phyloP scores from a whole-genome alignment of 257 asterid species.

The Salvia splendens region DNA sequence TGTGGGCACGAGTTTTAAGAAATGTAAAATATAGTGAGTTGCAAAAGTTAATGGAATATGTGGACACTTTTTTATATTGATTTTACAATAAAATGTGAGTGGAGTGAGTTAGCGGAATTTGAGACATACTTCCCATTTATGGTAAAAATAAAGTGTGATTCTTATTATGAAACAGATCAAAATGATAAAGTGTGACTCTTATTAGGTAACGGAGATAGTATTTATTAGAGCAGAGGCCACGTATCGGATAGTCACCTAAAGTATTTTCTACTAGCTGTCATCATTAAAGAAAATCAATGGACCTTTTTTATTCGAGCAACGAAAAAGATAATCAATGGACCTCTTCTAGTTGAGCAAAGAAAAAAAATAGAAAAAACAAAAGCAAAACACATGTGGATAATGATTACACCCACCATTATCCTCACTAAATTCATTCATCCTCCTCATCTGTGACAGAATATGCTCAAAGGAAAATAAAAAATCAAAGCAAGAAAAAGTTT shows the following conservation, averaged over 20 bases:
- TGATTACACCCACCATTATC: conserved; percentile 50
- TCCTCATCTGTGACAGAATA: conserved; percentile 22
- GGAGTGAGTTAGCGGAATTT: too few relatives aligned
- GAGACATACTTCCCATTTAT: too few relatives aligned
- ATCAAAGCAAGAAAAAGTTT: background rate
- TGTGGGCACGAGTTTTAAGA: too few relatives aligned
- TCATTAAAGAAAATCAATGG: conserved; percentile 29
- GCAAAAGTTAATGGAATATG: too few relatives aligned
- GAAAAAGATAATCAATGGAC: conserved; percentile 15
- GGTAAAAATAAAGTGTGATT: too few relatives aligned
- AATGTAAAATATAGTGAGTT: too few relatives aligned
- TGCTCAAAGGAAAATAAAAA: conserved; percentile 1
- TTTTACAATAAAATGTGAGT: too few relatives aligned
- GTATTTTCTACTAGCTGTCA: conserved; percentile 29
- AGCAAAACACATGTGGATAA: conserved; percentile 40
- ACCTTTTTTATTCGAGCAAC: background rate
- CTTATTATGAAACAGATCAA: too few relatives aligned
- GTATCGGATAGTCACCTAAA: background rate
- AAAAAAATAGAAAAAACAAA: background rate
- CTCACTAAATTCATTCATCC: conserved; percentile 31
- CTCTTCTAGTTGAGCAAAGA: background rate
- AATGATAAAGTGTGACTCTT: too few relatives aligned
- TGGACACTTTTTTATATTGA: too few relatives aligned
- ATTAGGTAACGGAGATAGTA: background rate
- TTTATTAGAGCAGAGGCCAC: background rate